Evolutionary conservation across 2,329 filamentous ascomycete genomes (phyloP).

Genomic region (Tothia fuscella): DNA sequence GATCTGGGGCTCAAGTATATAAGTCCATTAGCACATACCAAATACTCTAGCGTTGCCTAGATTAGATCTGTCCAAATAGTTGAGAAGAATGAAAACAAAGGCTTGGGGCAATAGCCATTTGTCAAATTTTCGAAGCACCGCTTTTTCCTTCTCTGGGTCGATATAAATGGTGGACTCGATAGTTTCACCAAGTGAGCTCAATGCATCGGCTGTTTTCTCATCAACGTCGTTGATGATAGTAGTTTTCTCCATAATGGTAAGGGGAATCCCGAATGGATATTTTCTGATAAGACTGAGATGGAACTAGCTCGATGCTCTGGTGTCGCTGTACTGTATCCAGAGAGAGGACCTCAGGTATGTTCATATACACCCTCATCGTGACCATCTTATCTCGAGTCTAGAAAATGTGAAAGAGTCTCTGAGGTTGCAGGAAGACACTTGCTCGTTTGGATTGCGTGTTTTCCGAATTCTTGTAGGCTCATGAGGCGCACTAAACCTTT

Average conservation of each 20-base stretch:
- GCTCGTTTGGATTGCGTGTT: too few species aligned
- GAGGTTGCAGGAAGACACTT: too few species aligned
- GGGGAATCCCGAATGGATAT: too few species aligned
- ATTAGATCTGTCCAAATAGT: constrained; percentile 13
- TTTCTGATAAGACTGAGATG: too few species aligned
- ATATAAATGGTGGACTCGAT: constrained; percentile 12
- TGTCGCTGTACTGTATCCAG: too few species aligned
- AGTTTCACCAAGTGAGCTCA: not conserved
- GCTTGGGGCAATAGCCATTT: constrained; percentile 3
- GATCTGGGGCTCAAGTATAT: not conserved
- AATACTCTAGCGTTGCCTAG: not conserved
- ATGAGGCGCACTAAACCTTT: too few species aligned
- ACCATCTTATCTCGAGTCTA: too few species aligned
- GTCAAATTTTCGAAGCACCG: constrained; percentile 12
- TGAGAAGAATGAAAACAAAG: constrained; percentile 11
- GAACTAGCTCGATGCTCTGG: too few species aligned
- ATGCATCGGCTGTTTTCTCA: constrained; percentile 2
- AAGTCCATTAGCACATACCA: not conserved
- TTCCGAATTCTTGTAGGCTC: too few species aligned
- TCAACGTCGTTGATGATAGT: not conserved
- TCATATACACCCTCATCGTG: too few species aligned
- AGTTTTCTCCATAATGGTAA: constrained; percentile 2
- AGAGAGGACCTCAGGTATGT: too few species aligned
- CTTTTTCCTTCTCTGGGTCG: constrained; percentile 13
- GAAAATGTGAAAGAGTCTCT: too few species aligned